phyloP scores from a whole-genome alignment of 306 rosid genomes.

The Rosa lucieae region DNA sequence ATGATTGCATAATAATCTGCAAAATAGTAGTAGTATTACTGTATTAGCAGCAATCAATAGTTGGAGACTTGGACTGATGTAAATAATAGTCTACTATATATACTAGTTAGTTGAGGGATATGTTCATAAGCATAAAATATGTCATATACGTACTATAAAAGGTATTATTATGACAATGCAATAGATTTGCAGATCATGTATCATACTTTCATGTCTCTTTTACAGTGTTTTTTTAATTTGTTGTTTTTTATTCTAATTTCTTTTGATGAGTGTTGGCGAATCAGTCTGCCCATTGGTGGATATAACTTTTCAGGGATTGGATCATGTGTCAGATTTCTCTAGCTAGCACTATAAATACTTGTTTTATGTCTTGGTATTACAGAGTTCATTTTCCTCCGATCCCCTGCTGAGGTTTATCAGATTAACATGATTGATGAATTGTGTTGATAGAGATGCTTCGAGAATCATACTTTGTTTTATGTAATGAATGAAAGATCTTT shows the following conservation, averaged over 20 bases:
- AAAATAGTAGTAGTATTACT: not conserved
- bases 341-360: constrained; percentile 6
- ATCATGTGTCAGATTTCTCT: constrained; percentile 25
- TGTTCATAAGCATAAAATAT: constrained; percentile 15
- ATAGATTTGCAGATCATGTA: constrained; percentile 38
- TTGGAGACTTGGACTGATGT: not conserved
- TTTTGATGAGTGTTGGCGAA: constrained; percentile 17
- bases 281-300: constrained; percentile 16
- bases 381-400: constrained; percentile 5
- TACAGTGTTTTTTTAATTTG: not conserved
- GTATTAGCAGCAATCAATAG: not conserved
- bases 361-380: not conserved
- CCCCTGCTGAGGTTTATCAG: not conserved
- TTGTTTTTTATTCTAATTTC: constrained; percentile 2
- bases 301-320: constrained; percentile 9
- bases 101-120: constrained; percentile 1
- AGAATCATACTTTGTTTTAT: not conserved
- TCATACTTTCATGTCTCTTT: constrained; percentile 12
- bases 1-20: constrained; percentile 2
- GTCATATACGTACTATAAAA: constrained; percentile 28
- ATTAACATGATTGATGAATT: not conserved
- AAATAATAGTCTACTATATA: not conserved
- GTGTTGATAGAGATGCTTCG: not conserved
- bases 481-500: not conserved
- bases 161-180: constrained; percentile 17